Conservation (phyloP, 75 land plant genomes). For the Selaginella tamariscina region DNA sequence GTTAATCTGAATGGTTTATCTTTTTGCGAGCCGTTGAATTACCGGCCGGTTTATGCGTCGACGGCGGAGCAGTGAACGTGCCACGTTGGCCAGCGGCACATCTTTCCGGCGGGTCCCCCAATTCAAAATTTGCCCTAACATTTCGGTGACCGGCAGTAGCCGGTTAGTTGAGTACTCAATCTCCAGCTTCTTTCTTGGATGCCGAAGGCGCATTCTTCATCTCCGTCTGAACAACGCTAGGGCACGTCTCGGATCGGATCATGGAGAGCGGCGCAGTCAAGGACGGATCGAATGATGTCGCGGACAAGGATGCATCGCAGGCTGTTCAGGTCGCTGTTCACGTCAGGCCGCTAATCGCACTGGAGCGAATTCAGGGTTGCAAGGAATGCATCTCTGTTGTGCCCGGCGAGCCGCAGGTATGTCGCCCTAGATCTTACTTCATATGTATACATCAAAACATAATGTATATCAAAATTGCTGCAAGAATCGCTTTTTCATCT, state of each 20-base stretch:
- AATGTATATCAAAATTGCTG: too few species aligned
- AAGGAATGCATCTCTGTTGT: conserved; percentile 70
- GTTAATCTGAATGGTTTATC: too few species aligned
- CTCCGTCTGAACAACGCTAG: neutral
- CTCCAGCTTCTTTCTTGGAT: neutral
- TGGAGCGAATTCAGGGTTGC: conserved; percentile 76
- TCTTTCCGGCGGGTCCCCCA: neutral
- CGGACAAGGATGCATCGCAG: conserved; percentile 22
- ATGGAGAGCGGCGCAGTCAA: conserved; percentile 10
- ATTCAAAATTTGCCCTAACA: neutral
- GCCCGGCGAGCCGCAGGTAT: conserved; percentile 90
- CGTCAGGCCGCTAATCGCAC: conserved; percentile 62
- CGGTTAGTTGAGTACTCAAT: neutral
- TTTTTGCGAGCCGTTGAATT: neutral
- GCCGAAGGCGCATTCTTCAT: neutral
- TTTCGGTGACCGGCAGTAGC: neutral
- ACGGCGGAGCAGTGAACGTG: too few species aligned
- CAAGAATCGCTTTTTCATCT: too few species aligned
- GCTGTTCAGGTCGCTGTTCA: conserved; percentile 70
- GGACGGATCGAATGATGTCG: too few species aligned
- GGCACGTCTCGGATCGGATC: neutral
- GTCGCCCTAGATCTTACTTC: too few species aligned
- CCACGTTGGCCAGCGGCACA: neutral
- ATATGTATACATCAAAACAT: too few species aligned
- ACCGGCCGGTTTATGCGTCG: too few species aligned